Evolutionary conservation across 2,329 filamentous ascomycete genomes (phyloP).

Genomic region (Trichoderma endophyticum): DNA sequence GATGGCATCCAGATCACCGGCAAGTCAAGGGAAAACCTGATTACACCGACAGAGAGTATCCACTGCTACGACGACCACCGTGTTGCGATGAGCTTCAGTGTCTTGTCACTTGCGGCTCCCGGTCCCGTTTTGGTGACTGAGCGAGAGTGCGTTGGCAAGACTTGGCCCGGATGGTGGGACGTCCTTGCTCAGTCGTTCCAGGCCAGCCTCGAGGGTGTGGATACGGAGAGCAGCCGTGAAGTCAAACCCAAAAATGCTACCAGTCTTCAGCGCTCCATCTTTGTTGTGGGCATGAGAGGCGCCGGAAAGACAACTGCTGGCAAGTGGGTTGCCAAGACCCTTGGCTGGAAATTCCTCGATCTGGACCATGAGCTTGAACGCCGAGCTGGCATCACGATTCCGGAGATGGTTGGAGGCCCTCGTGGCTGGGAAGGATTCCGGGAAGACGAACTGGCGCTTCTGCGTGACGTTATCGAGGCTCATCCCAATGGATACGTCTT

Average conservation of each 20-base stretch:
- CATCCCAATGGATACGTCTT: constrained; percentile 76
- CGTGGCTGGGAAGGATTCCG: constrained; percentile 87
- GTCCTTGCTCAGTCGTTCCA: constrained; percentile 74
- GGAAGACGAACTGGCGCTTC: constrained; percentile 68
- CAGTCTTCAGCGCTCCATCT: constrained; percentile 63
- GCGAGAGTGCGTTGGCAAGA: constrained; percentile 92
- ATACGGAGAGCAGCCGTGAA: constrained; percentile 38
- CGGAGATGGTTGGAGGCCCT: constrained; percentile 72
- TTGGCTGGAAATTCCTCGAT: constrained; percentile 78
- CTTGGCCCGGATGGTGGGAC: constrained; percentile 99
- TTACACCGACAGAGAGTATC: constrained; percentile 62
- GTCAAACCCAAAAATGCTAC: constrained; percentile 10
- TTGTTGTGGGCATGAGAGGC: constrained; percentile 96
- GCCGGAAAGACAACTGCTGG: constrained; percentile 95
- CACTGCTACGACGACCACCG: constrained; percentile 97
- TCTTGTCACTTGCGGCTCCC: constrained; percentile 71
- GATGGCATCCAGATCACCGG: constrained; percentile 82
- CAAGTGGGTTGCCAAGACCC: constrained; percentile 72
- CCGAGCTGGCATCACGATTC: constrained; percentile 71
- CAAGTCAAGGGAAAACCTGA: constrained; percentile 45
- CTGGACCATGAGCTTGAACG: constrained; percentile 84
- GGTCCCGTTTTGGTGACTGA: constrained; percentile 75
- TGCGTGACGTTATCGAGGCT: constrained; percentile 71
- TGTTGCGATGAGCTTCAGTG: constrained; percentile 97
- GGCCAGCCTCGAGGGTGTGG: constrained; percentile 72